A percentile compares a stretch with the other conserved stretches of the same genome.
Evolutionary conservation across 1,284 basidiomycete genomes (phyloP).

Genomic region (Malassezia japonica): DNA sequence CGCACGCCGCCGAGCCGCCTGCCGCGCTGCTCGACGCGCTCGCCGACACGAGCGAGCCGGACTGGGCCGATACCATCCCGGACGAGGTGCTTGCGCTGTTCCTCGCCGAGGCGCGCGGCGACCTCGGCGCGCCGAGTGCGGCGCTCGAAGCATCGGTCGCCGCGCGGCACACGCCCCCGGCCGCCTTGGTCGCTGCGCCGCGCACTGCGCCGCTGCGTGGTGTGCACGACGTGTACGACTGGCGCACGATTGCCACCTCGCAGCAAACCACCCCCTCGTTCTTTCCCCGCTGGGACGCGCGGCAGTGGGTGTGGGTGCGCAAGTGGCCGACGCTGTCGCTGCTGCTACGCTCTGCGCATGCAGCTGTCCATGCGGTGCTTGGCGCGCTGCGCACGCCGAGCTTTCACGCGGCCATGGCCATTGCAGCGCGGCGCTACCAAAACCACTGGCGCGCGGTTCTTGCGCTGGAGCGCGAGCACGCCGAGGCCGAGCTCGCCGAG

Average conservation of each 20-base stretch:
- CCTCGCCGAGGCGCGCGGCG: neutral
- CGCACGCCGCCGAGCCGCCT: neutral
- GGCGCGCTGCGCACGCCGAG: neutral
- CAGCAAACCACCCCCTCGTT: conserved; percentile 4
- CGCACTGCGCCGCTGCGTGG: neutral
- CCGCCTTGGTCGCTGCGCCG: neutral
- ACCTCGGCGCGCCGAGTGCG: neutral
- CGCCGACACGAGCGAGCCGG: neutral
- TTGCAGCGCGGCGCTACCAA: conserved; percentile 19
- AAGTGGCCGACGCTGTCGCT: conserved; percentile 8
- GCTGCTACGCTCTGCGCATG: conserved; percentile 8
- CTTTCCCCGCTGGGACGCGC: neutral
- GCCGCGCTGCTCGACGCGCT: neutral
- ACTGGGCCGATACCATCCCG: neutral
- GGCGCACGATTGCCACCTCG: conserved; percentile 12
- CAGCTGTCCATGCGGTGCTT: neutral
- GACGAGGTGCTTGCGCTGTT: neutral
- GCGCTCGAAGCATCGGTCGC: neutral
- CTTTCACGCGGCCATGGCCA: neutral
- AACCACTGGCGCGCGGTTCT: conserved; percentile 27
- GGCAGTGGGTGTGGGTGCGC: conserved; percentile 3
- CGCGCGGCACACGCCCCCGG: neutral
- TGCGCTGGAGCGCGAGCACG: conserved; percentile 24
- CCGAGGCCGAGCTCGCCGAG: conserved; percentile 24
- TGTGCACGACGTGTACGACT: conserved; percentile 16